Base-by-base conservation (phyloP, 2,329 filamentous ascomycete species). In the Ustilaginoidea virens region DNA sequence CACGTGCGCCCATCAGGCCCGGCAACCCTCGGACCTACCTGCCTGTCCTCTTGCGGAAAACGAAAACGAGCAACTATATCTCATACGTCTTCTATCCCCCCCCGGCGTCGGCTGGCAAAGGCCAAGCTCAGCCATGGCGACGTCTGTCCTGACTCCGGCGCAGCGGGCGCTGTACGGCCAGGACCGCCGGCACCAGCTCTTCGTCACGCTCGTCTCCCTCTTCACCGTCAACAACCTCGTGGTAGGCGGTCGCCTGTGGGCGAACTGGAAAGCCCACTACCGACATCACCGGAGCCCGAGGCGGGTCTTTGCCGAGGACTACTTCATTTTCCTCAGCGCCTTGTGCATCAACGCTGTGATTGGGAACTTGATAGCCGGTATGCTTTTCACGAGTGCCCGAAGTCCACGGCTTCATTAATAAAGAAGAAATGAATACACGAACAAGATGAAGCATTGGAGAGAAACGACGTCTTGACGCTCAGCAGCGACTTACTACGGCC, bases 271-370 rank as follows among this genome's bases (percentile, higher is more conserved):
- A 17, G 20, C 30, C 20, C 16, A 25, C n/a, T 23, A 24, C 8
- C 12, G 11, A 10, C 12, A 16, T 12, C 20, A 16, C 19, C 23
- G 21, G 5, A 15, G 11, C 28, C 15, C 25, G 6, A 21, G n/a
- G 15, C 11, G 8, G 5, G 26, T 20, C 7, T 25, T 30, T 23
- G 21, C 28, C 11, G 28, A 30, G 22, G 28, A 30, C 18, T 30
- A 18, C 20, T 30, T 24, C 17, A 30, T 30, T 8, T 10, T 30
- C 11, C 28, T 30, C 6, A 30, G 28, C 22, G 16, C 23, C 5
- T 10, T 30, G 13, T 30, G 21, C 12, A 25, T 30, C 7, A 16
- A 30, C 13, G 28, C 28, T 16, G 28, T 30, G 5, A 30, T 30
- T 24, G 28, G 28, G 2, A 30, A 30, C 9, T 13, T 30, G 11